Conservation (phyloP, 2,329 filamentous ascomycete genomes). For the Dothistroma pini region DNA sequence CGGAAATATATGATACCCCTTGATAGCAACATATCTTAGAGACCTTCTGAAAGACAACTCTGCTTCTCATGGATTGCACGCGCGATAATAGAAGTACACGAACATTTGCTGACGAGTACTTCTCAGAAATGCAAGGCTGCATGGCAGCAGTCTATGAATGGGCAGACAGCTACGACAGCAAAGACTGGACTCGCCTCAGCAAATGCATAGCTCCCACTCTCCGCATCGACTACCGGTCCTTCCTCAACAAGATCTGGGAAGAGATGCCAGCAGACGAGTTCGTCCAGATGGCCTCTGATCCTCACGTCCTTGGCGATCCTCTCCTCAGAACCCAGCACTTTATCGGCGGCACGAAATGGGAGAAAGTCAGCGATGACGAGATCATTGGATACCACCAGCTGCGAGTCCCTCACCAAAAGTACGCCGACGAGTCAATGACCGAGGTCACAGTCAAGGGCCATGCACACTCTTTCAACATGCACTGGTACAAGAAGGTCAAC, state of each 20-base stretch:
- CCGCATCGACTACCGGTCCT: constrained; percentile 65
- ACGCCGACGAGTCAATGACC: constrained; percentile 47
- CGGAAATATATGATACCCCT: constrained; percentile 6
- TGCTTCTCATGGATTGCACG: background rate
- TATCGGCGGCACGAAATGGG: constrained; percentile 52
- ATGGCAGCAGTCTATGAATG: constrained; percentile 54
- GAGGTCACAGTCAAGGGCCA: constrained; percentile 54
- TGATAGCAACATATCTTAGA: constrained; percentile 9
- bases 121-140: constrained; percentile 38
- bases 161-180: constrained; percentile 64
- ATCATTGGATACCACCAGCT: constrained; percentile 55
- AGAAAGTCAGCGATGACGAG: constrained; percentile 47
- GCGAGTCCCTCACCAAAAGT: constrained; percentile 56
- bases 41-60: constrained; percentile 8
- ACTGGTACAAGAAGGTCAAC: constrained; percentile 56
- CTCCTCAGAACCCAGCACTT: constrained; percentile 56
- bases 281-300: constrained; percentile 51
- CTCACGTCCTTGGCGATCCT: constrained; percentile 52
- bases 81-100: background rate
- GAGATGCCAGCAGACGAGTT: constrained; percentile 55
- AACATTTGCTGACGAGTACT: background rate
- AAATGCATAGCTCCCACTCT: constrained; percentile 60
- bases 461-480: constrained; percentile 52
- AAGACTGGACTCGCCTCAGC: constrained; percentile 59
- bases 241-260: constrained; percentile 55